Evolutionary conservation across 176 grass and related monocot species (phyloP), one percentile per base, ranked within the genome.

Genomic region (Carex kokanica): DNA sequence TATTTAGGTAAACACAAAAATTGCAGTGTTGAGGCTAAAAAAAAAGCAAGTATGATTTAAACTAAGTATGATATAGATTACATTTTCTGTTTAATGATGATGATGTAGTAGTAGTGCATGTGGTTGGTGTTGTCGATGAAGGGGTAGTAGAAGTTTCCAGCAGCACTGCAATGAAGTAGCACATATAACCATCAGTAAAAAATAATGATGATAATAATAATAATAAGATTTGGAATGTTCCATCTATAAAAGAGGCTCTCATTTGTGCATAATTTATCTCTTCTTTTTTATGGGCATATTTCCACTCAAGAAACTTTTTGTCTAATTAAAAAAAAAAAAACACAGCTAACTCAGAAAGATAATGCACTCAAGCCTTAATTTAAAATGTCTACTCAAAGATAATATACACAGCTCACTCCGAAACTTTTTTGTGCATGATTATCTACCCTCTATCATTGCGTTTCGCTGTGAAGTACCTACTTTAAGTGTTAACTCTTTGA

Each of bases 71-170:
- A 27, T 27, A 1, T 27, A 27, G 27, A 27, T 27, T 27, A 27
- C 27, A 27, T 27, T 27, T 27, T 27, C 27, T 27, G 27, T 27
- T 27, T 27, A 27, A 27, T n/a, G 27, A 27, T 27, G 27, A 27
- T 27, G 92, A 63, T 25, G 83, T 64, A 47, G 83, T 15, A 6
- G 78, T 74, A 36, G 34, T 36, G 40, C 88, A 83, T 17, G 74
- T 15, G 9, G 91, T 86, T 6, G 78, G 40, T 34, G 38, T 82
- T 9, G 65, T 78, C 0, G 86, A 81, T 3, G 27, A 27, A 27
- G 27, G 27, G 27, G 91, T 92, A 16, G 47, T 87, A 10, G 81
- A 56, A 6, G 86, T 92, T n/a, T 83, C 93, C 88, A 18, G 20
- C 31, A 6, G 82, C 64, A 81, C 93, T 95, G 90, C 15, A n/a